phyloP scores from a whole-genome alignment of 208 protist genomes.

The Crithidia sp. region DNA sequence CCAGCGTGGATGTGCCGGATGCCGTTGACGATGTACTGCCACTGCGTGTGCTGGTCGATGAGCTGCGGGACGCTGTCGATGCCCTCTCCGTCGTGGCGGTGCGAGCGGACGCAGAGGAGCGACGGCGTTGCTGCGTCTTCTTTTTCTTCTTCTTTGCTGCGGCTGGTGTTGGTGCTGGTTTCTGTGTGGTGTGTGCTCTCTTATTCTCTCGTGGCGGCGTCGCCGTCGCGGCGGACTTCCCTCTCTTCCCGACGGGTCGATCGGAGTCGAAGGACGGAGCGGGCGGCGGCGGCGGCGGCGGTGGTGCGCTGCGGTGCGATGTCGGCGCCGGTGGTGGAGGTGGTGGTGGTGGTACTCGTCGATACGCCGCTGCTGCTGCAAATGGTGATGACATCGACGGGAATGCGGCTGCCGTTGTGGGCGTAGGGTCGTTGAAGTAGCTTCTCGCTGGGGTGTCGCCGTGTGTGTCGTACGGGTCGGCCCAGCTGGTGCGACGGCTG shows the following conservation, averaged over 20 bases:
- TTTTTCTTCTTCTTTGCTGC: no score
- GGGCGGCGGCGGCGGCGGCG: conserved; percentile 1
- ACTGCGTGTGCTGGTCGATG: conserved; percentile 18
- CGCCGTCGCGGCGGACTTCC: no score
- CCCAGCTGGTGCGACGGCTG: conserved; percentile 1
- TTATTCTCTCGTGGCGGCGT: no score
- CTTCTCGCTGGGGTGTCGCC: not conserved
- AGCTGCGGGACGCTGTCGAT: not conserved
- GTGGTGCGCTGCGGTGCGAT: no score
- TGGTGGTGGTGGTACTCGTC: conserved; percentile 21
- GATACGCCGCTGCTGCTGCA: not conserved
- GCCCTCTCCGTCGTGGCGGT: conserved; percentile 1
- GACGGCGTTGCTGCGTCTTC: no score
- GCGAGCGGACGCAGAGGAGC: conserved; percentile 3
- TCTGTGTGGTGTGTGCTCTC: no score
- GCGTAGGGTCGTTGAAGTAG: conserved; percentile 23
- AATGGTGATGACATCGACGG: not conserved
- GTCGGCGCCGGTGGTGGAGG: not conserved
- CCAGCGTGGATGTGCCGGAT: not conserved
- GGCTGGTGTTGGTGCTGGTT: no score
- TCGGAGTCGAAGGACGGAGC: no score
- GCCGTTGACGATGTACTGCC: not conserved
- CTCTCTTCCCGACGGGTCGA: no score
- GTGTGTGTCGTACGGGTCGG: conserved; percentile 13
- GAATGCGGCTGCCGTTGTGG: not conserved